These are phyloP conservation scores for Gracilaria gracilis DNA, from an alignment of 23 red algal species.

Conservation along the genomic window DNA sequence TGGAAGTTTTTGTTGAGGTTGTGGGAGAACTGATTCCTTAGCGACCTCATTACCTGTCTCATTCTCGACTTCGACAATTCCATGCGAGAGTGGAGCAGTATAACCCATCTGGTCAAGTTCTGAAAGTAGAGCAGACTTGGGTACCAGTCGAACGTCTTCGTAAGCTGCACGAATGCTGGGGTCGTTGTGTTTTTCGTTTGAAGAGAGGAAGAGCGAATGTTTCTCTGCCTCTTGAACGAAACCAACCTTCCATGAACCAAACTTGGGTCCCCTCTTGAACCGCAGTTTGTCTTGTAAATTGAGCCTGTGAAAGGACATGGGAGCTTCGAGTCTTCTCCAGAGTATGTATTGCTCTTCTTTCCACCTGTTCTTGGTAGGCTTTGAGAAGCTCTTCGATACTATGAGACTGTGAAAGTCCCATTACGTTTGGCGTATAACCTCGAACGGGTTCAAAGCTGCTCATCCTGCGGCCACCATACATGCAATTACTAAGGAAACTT, in stretches of 20 bases:
- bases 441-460: constrained; percentile 6
- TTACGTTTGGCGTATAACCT: too few relatives aligned
- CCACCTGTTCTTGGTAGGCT: constrained; percentile 22
- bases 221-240: constrained; percentile 10
- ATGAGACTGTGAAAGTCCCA: neutral
- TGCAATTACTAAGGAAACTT: constrained; percentile 32
- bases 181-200: neutral
- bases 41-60: too few relatives aligned
- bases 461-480: constrained; percentile 23
- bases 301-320: neutral
- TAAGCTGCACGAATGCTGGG: constrained; percentile 33
- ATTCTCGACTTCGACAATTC: too few relatives aligned
- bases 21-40: neutral
- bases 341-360: neutral
- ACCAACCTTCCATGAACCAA: constrained; percentile 27
- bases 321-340: neutral
- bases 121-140: neutral
- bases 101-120: constrained; percentile 20
- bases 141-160: constrained; percentile 38
- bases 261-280: constrained; percentile 40
- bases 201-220: neutral
- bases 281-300: neutral
- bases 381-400: neutral
- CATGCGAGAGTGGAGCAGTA: neutral
- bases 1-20: neutral